phyloP scores from a whole-genome alignment of 2,329 filamentous ascomycete species.

The Colletotrichum noveboracense region DNA sequence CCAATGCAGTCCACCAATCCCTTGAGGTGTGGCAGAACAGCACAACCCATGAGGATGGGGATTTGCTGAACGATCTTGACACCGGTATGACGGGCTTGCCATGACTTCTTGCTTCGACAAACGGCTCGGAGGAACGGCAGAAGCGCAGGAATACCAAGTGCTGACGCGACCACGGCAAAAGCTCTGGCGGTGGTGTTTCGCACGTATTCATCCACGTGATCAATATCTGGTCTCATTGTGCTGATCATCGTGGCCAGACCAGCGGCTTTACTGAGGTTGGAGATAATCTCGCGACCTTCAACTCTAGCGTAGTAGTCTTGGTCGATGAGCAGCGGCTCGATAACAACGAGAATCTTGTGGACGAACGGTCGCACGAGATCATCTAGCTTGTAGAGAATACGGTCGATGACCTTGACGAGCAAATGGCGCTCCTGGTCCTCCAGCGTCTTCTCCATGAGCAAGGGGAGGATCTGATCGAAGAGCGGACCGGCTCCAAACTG shows the following conservation, averaged over 20 bases:
- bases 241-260: constrained; percentile 99
- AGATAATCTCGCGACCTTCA: constrained; percentile 98
- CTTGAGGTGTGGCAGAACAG: constrained; percentile 92
- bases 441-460: constrained; percentile 97
- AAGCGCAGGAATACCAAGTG: constrained; percentile 92
- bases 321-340: constrained; percentile 98
- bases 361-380: constrained; percentile 95
- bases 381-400: constrained; percentile 97
- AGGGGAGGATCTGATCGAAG: constrained; percentile 95
- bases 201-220: constrained; percentile 98
- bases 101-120: constrained; percentile 97
- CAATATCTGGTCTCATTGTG: constrained; percentile 98
- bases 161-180: constrained; percentile 96
- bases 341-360: constrained; percentile 98
- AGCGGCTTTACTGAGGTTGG: constrained; percentile 94
- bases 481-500: constrained; percentile 93
- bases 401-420: constrained; percentile 98
- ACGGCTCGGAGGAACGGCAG: constrained; percentile 95
- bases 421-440: constrained; percentile 98
- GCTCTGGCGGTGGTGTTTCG: constrained; percentile 96
- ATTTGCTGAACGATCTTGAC: constrained; percentile 99
- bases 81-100: constrained; percentile 96
- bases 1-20: constrained; percentile 96
- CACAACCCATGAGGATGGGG: constrained; percentile 97
- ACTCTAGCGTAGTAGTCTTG: constrained; percentile 99